These are phyloP conservation scores for Peniophora sp. DNA, from an alignment of 1,284 basidiomycete species.

Conservation along the genomic window DNA sequence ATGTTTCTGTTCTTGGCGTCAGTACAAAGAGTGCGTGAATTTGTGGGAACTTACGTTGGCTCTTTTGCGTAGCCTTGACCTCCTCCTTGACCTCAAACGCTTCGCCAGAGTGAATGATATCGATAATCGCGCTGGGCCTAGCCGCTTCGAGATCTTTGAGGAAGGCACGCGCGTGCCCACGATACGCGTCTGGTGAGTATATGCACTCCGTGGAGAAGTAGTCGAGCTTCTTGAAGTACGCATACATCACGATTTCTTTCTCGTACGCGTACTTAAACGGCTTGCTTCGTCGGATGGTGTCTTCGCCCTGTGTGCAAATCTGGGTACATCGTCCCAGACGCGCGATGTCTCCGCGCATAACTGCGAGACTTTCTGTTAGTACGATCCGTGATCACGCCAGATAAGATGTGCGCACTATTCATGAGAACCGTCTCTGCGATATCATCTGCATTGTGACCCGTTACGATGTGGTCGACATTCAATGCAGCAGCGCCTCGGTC, in stretches of 20 bases:
- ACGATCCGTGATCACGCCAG: neutral
- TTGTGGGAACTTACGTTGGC: conserved; percentile 53
- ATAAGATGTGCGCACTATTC: conserved; percentile 75
- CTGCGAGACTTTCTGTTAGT: conserved; percentile 33
- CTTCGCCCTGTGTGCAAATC: conserved; percentile 90
- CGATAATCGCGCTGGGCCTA: conserved; percentile 90
- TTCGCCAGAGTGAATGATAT: conserved; percentile 96
- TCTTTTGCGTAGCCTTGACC: conserved; percentile 69
- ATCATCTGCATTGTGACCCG: conserved; percentile 98
- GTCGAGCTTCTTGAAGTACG: conserved; percentile 96
- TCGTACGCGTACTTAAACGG: conserved; percentile 99
- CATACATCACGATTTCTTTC: conserved; percentile 99
- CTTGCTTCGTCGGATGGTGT: conserved; percentile 94
- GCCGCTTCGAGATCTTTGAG: conserved; percentile 94
- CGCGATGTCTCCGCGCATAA: conserved; percentile 96
- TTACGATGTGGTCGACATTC: conserved; percentile 95
- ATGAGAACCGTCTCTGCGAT: conserved; percentile 98
- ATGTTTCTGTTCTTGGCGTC: conserved; percentile 56
- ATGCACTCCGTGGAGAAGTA: conserved; percentile 99
- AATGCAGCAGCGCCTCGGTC: conserved; percentile 90
- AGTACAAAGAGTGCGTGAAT: neutral
- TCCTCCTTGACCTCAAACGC: conserved; percentile 77
- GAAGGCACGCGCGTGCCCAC: conserved; percentile 91
- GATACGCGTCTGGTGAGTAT: conserved; percentile 97
- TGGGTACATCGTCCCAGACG: conserved; percentile 89